Conservation (phyloP, 768 basidiomycete genomes). For the Lactarius indigo region DNA sequence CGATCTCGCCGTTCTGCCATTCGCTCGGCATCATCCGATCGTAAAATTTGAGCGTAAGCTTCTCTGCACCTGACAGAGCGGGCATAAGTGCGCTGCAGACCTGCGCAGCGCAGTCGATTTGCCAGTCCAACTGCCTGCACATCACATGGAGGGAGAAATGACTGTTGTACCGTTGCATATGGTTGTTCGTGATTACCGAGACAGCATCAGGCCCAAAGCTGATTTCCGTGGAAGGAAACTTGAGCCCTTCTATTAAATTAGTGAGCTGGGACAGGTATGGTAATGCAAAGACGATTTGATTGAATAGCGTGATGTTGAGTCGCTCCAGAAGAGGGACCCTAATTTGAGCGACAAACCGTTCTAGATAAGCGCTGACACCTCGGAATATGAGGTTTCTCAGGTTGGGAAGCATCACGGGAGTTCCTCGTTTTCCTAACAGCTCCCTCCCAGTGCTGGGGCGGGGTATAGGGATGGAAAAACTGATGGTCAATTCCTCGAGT, state of each 20-base stretch:
- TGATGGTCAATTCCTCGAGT: not conserved
- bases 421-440: not conserved
- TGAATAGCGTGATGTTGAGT: not conserved
- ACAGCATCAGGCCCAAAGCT: not conserved
- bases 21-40: not conserved
- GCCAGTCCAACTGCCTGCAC: constrained; percentile 5
- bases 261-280: not conserved
- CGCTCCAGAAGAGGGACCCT: not conserved
- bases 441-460: not conserved
- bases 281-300: not conserved
- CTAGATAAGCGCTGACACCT: not conserved
- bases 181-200: not conserved
- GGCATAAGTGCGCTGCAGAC: constrained; percentile 1
- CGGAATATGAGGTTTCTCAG: not conserved
- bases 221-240: not conserved
- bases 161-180: too few relatives aligned
- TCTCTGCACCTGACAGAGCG: not conserved
- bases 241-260: not conserved
- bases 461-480: not conserved
- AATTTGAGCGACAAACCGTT: not conserved
- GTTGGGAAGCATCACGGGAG: not conserved
- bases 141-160: not conserved
- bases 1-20: not conserved
- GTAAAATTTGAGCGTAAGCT: not conserved
- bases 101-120: not conserved